Evolutionary conservation across 2,329 filamentous ascomycete genomes (phyloP).

Genomic region (Coniochaeta prunicola): DNA sequence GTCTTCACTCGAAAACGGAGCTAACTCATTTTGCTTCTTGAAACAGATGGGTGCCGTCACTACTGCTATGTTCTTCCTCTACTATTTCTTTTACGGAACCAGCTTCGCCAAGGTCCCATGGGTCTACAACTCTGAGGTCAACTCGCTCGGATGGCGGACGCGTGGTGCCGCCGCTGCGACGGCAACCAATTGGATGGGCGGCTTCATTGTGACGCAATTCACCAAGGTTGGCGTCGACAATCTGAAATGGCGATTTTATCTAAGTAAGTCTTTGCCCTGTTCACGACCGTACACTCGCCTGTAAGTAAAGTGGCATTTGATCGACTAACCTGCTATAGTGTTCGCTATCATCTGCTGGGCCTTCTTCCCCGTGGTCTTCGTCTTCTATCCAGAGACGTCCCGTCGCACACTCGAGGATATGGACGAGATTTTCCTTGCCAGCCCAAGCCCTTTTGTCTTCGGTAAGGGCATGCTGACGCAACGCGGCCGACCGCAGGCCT

Average conservation of each 20-base stretch:
- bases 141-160: conserved; percentile 31
- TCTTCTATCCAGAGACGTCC: conserved; percentile 42
- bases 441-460: conserved; percentile 21
- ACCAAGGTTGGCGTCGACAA: conserved; percentile 33
- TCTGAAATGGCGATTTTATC: conserved; percentile 23
- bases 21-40: background rate
- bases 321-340: conserved; percentile 5
- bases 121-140: conserved; percentile 34
- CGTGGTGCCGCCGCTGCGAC: conserved; percentile 35
- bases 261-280: too few relatives aligned
- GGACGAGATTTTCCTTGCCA: conserved; percentile 31
- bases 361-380: conserved; percentile 32
- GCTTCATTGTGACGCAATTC: conserved; percentile 34
- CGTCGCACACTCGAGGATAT: conserved; percentile 40
- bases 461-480: conserved; percentile 24
- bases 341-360: conserved; percentile 21
- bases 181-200: conserved; percentile 34
- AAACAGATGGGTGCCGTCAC: conserved; percentile 14
- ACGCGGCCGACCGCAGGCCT: conserved; percentile 24
- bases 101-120: conserved; percentile 30
- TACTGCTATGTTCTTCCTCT: conserved; percentile 34
- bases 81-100: conserved; percentile 32
- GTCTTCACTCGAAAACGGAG: too few relatives aligned
- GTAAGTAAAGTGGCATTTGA: too few relatives aligned
- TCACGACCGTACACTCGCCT: too few relatives aligned